Evolutionary conservation across 2,329 filamentous ascomycete species (phyloP).

Genomic region (Coleophoma cylindrospora): DNA sequence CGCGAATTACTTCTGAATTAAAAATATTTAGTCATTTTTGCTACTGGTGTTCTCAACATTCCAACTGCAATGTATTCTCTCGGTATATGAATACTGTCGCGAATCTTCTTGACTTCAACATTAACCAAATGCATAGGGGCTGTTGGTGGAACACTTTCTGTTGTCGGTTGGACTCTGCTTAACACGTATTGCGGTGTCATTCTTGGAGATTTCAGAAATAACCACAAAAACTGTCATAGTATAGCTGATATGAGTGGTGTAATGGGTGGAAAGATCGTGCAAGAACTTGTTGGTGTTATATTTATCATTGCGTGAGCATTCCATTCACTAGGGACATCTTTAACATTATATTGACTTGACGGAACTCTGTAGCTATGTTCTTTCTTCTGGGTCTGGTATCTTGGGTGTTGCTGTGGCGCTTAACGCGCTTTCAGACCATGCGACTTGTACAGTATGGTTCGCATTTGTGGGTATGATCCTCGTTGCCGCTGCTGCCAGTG

Average conservation of each 20-base stretch:
- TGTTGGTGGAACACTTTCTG: conserved; percentile 35
- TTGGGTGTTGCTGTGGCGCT: conserved; percentile 53
- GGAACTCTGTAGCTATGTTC: conserved; percentile 34
- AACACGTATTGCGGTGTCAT: conserved; percentile 39
- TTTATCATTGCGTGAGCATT: conserved; percentile 42
- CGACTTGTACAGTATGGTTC: conserved; percentile 54
- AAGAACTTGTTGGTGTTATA: conserved; percentile 47
- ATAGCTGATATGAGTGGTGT: conserved; percentile 54
- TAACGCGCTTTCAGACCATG: conserved; percentile 54
- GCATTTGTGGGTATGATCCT: conserved; percentile 45
- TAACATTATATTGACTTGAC: too few relatives aligned
- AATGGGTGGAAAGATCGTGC: conserved; percentile 44
- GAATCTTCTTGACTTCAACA: too few relatives aligned
- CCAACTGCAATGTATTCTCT: conserved; percentile 36
- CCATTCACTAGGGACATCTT: too few relatives aligned
- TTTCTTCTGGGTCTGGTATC: conserved; percentile 52
- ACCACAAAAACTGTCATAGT: conserved; percentile 44
- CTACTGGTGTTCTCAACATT: conserved; percentile 36
- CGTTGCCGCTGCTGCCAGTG: conserved; percentile 43
- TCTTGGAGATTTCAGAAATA: conserved; percentile 44
- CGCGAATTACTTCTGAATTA: too few relatives aligned
- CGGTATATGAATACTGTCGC: conserved; percentile 4
- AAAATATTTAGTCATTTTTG: conserved; percentile 24
- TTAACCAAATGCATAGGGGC: conserved; percentile 16
- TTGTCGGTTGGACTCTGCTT: conserved; percentile 31